Percentiles rank a stretch among this genome's conserved stretches.
Evolutionary conservation across 306 rosid genomes (phyloP).

Genomic region (Cucurbita pepo): DNA sequence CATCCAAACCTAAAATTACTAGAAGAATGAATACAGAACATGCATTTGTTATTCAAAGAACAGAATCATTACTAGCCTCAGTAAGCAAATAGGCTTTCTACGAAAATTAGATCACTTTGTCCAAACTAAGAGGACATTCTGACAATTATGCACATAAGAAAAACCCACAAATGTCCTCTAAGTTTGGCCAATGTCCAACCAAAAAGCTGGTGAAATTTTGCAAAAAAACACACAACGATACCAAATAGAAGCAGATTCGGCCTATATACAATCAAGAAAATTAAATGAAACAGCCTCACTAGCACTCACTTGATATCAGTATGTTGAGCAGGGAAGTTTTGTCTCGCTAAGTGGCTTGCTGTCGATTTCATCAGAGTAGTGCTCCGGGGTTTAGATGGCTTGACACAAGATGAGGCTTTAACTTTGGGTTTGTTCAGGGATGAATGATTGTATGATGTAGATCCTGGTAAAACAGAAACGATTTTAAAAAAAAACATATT

Average conservation of each 20-base stretch:
- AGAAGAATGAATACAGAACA: not conserved
- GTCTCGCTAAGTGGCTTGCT: constrained; percentile 90
- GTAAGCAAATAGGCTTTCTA: not conserved
- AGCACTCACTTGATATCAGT: constrained; percentile 46
- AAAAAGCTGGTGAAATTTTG: constrained; percentile 11
- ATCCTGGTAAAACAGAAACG: constrained; percentile 27
- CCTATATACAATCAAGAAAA: not conserved
- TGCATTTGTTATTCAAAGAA: not conserved
- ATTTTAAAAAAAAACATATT: not conserved
- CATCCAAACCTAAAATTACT: constrained; percentile 6
- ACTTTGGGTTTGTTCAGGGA: constrained; percentile 14
- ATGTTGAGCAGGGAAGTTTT: constrained; percentile 25
- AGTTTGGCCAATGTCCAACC: not conserved
- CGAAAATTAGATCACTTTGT: not conserved
- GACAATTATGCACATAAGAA: not conserved
- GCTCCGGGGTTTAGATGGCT: constrained; percentile 26
- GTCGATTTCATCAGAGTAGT: constrained; percentile 94
- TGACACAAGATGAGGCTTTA: constrained; percentile 23
- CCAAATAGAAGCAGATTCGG: not conserved
- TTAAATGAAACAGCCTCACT: not conserved
- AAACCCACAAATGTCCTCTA: not conserved
- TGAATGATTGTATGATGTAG: constrained; percentile 28
- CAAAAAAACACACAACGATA: not conserved
- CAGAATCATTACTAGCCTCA: not conserved
- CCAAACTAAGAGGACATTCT: not conserved